These are phyloP conservation scores for Dipteronia sinensis DNA, from an alignment of 345 rosid species.

Conservation along the genomic window DNA sequence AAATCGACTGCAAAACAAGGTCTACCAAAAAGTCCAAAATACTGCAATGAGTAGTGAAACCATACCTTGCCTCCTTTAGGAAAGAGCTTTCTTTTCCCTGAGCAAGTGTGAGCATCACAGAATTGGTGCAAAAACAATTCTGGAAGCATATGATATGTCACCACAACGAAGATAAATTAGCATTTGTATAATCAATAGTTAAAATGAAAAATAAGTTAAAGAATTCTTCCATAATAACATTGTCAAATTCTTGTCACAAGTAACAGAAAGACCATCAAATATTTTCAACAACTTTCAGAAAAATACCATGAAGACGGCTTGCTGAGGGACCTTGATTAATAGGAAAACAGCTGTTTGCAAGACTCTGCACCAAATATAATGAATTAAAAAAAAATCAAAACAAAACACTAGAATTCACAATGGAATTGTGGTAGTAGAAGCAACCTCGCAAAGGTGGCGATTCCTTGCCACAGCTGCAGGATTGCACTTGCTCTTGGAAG, in stretches of 20 bases:
- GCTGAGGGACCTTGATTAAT: slow-evolving; percentile 73
- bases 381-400: neutral
- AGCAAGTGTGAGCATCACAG: slow-evolving; percentile 91
- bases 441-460: slow-evolving; percentile 92
- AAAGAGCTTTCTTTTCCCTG: slow-evolving; percentile 57
- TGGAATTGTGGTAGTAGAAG: slow-evolving; percentile 9
- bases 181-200: slow-evolving; percentile 3
- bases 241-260: slow-evolving; percentile 9
- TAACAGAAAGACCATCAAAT: neutral
- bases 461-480: slow-evolving; percentile 85
- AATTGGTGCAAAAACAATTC: slow-evolving; percentile 87
- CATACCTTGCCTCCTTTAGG: slow-evolving; percentile 86
- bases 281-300: slow-evolving; percentile 15
- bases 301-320: slow-evolving; percentile 84
- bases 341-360: slow-evolving; percentile 93
- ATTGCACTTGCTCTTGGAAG: slow-evolving; percentile 71
- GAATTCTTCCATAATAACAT: neutral
- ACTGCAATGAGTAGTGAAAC: slow-evolving; percentile 4
- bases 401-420: slow-evolving; percentile 10
- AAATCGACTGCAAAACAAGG: slow-evolving; percentile 3
- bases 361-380: slow-evolving; percentile 50
- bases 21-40: neutral
- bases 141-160: slow-evolving; percentile 30
- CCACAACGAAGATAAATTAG: slow-evolving; percentile 21
- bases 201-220: slow-evolving; percentile 12